Conservation (phyloP, 306 rosid species). For the Adenanthera pavonina region DNA sequence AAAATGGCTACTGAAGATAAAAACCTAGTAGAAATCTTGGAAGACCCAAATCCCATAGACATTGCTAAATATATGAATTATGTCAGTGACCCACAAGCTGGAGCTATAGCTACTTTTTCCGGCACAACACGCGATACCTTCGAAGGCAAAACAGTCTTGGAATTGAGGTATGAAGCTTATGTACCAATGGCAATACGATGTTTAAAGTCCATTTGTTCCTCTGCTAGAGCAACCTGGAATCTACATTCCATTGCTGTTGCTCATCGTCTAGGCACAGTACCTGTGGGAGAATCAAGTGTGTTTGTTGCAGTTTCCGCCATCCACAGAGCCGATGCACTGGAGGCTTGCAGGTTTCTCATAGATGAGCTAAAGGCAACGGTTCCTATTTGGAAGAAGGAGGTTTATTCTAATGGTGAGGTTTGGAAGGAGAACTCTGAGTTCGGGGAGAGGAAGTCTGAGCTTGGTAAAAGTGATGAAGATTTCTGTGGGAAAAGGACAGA, state of each 20-base stretch:
- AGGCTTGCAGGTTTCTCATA: constrained; percentile 78
- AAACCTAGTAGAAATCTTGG: constrained; percentile 75
- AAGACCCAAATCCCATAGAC: constrained; percentile 57
- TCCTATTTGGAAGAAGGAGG: constrained; percentile 98
- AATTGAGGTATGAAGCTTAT: constrained; percentile 82
- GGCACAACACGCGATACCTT: constrained; percentile 90
- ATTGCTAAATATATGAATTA: constrained; percentile 64
- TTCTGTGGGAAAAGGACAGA: constrained; percentile 39
- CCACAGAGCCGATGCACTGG: constrained; percentile 82
- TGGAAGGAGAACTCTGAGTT: constrained; percentile 95
- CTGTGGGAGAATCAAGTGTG: constrained; percentile 81
- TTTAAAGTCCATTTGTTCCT: constrained; percentile 70
- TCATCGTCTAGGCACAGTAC: constrained; percentile 82
- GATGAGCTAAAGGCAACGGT: constrained; percentile 86
- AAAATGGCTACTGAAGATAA: constrained; percentile 71
- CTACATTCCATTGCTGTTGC: constrained; percentile 82
- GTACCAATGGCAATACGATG: constrained; percentile 86
- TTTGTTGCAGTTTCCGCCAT: constrained; percentile 73
- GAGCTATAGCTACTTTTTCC: constrained; percentile 87
- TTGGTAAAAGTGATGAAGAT: constrained; percentile 51
- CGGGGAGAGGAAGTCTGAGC: constrained; percentile 68
- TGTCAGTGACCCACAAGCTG: constrained; percentile 84
- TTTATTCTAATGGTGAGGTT: constrained; percentile 86
- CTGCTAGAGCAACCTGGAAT: constrained; percentile 78
- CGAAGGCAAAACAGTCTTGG: constrained; percentile 80